These are phyloP conservation scores for Echria macrotheca DNA, from an alignment of 495 filamentous ascomycete species.

Conservation along the genomic window DNA sequence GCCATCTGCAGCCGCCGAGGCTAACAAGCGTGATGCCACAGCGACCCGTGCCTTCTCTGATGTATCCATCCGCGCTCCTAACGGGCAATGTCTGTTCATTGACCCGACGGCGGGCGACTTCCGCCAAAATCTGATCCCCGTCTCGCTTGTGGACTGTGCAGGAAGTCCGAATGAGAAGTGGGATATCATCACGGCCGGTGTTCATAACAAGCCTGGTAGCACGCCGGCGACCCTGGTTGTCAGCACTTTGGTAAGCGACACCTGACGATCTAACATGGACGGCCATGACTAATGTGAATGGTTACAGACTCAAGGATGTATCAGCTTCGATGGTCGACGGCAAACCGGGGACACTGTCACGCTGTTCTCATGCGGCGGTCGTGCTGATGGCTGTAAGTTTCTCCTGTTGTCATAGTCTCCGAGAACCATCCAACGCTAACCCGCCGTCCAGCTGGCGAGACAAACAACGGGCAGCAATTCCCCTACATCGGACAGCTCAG, in stretches of 20 bases:
- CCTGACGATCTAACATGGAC: too few relatives aligned
- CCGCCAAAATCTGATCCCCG: slow-evolving; percentile 50
- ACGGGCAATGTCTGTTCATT: slow-evolving; percentile 48
- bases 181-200: slow-evolving; percentile 48
- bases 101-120: slow-evolving; percentile 52
- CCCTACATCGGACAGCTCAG: slow-evolving; percentile 37
- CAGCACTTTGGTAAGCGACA: slow-evolving; percentile 35
- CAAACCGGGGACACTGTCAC: slow-evolving; percentile 41
- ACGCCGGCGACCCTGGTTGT: slow-evolving; percentile 37
- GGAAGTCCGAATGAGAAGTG: slow-evolving; percentile 48
- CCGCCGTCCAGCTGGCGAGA: slow-evolving; percentile 32
- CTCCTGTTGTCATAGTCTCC: not conserved
- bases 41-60: slow-evolving; percentile 43
- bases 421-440: slow-evolving; percentile 7
- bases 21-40: slow-evolving; percentile 41
- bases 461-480: slow-evolving; percentile 37
- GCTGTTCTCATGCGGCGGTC: slow-evolving; percentile 49
- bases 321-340: slow-evolving; percentile 45
- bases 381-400: slow-evolving; percentile 44
- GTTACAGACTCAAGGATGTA: slow-evolving; percentile 43
- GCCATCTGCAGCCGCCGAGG: slow-evolving; percentile 43
- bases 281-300: too few relatives aligned
- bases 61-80: slow-evolving; percentile 41
- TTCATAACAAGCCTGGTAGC: slow-evolving; percentile 33
- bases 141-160: slow-evolving; percentile 39